Base-by-base conservation (phyloP, 495 filamentous ascomycete genomes). In the Friedmanniomyces endolithicus region DNA sequence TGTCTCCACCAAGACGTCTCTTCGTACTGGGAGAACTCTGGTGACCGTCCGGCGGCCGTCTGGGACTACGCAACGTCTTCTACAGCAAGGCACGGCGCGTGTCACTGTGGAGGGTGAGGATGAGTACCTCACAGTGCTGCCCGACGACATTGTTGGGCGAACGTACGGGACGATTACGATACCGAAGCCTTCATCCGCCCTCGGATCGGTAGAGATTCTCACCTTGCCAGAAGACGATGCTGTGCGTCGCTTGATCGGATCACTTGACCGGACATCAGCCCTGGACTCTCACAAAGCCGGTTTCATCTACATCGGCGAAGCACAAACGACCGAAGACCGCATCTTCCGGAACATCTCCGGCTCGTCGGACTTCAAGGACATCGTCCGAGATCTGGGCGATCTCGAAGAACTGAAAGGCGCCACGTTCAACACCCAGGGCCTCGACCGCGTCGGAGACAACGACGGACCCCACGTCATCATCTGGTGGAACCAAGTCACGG, bases 221-320 rank as follows among this genome's bases (percentile, higher is more conserved):
- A 82, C 96, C 48, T 79, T 83, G 2, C 75, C 96, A 3, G 86
- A 88, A 3, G 84, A 94, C 17, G 87, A 94, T 63, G 87, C 76
- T 19, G 83, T 83, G n/a, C 73, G 78, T 31, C 80, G 90, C 52
- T 84, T 87, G 0, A 82, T 97, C 33, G 79, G 72, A 40, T 71
- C 75, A 33, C 94, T 99, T 68, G 94, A 97, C 67, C 82, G 82
- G 25, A 95, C 79, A 55, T 82, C 90, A 48, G 87, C 90, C 24
- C 85, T 99, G 4, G 94, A 99, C 68, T 85, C 89, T 11, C 88
- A 99, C 68, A 95, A 95, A 65, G 85, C 95, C 46, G 94, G 92
- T 19, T 83, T 99, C 20, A 82, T 99, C 50, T 99, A 95, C 65
- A 81, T 94, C 56, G 88, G 81, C 33, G 80, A 87, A 51, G 83